These are phyloP conservation scores for Solanum tarijense DNA, from an alignment of 257 asterid genomes.

Conservation along the genomic window DNA sequence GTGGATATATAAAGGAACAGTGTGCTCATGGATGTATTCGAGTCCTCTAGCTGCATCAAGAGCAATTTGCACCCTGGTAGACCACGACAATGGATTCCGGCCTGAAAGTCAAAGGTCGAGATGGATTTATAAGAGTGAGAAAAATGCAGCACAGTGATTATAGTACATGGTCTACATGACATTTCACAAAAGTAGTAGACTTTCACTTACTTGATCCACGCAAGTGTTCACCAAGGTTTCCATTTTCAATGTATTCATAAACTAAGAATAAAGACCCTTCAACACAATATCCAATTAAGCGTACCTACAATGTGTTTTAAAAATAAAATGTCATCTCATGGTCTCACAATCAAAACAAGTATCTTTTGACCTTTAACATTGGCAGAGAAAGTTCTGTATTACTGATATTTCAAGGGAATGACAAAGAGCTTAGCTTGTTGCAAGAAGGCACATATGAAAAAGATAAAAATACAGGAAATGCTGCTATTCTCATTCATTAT, in stretches of 20 bases:
- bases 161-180: background rate
- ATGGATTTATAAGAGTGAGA: background rate
- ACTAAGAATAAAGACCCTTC: conserved; percentile 75
- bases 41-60: conserved; percentile 96
- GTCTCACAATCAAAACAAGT: background rate
- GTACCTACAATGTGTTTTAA: conserved; percentile 39
- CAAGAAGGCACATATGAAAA: background rate
- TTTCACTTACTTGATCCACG: conserved; percentile 47
- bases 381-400: background rate
- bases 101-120: conserved; percentile 14
- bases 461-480: background rate
- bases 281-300: conserved; percentile 73
- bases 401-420: background rate
- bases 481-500: background rate
- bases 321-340: background rate
- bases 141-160: background rate
- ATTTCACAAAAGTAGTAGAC: background rate
- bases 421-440: background rate
- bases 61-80: conserved; percentile 71
- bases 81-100: conserved; percentile 50
- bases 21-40: conserved; percentile 88
- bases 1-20: conserved; percentile 78
- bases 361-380: background rate
- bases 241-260: conserved; percentile 78
- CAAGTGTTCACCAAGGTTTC: conserved; percentile 78